Conservation (phyloP, 2,329 filamentous ascomycete genomes). For the Aspergillus brunneoviolaceus region DNA sequence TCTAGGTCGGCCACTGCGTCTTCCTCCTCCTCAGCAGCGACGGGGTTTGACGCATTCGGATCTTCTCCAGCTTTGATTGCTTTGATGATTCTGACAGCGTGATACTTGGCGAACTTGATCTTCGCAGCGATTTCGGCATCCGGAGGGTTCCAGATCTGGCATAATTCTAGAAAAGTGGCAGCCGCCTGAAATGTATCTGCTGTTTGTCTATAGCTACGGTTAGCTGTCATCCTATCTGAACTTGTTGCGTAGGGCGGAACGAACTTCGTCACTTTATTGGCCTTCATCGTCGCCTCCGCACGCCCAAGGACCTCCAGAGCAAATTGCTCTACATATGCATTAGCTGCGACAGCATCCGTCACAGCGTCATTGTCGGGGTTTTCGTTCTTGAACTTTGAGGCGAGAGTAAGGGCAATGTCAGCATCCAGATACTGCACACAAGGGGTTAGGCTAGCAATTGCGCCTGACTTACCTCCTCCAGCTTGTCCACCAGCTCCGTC, state of each 20-base stretch:
- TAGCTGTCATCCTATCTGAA: slow-evolving; percentile 14
- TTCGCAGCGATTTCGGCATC: slow-evolving; percentile 78
- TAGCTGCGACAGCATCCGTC: slow-evolving; percentile 78
- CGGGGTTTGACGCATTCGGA: slow-evolving; percentile 87
- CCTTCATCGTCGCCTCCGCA: slow-evolving; percentile 76
- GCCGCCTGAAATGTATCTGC: slow-evolving; percentile 92
- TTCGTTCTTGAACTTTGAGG: slow-evolving; percentile 64
- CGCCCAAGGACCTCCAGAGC: slow-evolving; percentile 82
- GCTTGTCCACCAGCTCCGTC: slow-evolving; percentile 80
- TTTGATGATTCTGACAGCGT: slow-evolving; percentile 84
- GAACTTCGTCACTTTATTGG: slow-evolving; percentile 78
- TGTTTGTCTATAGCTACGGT: slow-evolving; percentile 64
- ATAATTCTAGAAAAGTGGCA: slow-evolving; percentile 85
- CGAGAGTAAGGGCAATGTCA: slow-evolving; percentile 6
- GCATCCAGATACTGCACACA: background rate
- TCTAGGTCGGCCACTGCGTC: slow-evolving; percentile 36
- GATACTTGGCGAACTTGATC: slow-evolving; percentile 96
- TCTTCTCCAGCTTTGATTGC: slow-evolving; percentile 88
- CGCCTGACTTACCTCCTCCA: slow-evolving; percentile 65
- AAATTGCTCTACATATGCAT: slow-evolving; percentile 93
- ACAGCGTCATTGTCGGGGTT: slow-evolving; percentile 79
- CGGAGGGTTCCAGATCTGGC: slow-evolving; percentile 75
- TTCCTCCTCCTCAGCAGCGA: slow-evolving; percentile 55
- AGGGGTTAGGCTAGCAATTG: background rate
- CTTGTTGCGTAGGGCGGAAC: background rate